A percentile compares a stretch with the other conserved stretches of the same genome.
phyloP scores from a whole-genome alignment of 106 monocot genomes.

The Acorus gramineus region DNA sequence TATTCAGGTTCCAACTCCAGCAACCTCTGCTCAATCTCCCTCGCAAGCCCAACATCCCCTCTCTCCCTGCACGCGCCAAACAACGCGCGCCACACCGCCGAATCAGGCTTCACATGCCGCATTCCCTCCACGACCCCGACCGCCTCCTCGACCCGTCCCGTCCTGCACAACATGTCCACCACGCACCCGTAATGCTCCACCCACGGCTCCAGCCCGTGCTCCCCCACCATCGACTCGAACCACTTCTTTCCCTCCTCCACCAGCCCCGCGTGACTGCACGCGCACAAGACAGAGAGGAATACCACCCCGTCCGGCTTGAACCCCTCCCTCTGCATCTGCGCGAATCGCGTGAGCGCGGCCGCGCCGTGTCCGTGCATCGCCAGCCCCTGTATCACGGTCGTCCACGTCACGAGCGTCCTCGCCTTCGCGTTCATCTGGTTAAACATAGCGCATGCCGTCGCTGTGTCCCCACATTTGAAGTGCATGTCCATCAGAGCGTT shows the following conservation, averaged over 20 bases:
- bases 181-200: conserved; percentile 27
- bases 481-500: conserved; percentile 36
- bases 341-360: conserved; percentile 25
- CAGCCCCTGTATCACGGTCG: conserved; percentile 22
- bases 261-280: conserved; percentile 21
- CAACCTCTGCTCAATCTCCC: background rate
- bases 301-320: conserved; percentile 18
- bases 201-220: conserved; percentile 14
- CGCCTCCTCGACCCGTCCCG: conserved; percentile 9
- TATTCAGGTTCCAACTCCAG: conserved; percentile 20
- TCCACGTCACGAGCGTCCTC: conserved; percentile 24
- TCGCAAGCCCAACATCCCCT: conserved; percentile 14
- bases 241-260: conserved; percentile 16
- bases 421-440: background rate
- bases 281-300: conserved; percentile 15
- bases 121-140: conserved; percentile 18
- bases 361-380: conserved; percentile 22
- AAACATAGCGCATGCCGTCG: conserved; percentile 17
- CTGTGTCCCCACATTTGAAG: conserved; percentile 17
- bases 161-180: conserved; percentile 26
- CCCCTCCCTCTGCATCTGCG: conserved; percentile 34
- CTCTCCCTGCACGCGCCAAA: conserved; percentile 18
- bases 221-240: conserved; percentile 18
- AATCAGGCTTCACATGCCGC: conserved; percentile 18
- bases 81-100: conserved; percentile 18